Evolutionary conservation across 345 rosid species (phyloP), one percentile per base, ranked within the genome.

Genomic region (Ceriops tagal): DNA sequence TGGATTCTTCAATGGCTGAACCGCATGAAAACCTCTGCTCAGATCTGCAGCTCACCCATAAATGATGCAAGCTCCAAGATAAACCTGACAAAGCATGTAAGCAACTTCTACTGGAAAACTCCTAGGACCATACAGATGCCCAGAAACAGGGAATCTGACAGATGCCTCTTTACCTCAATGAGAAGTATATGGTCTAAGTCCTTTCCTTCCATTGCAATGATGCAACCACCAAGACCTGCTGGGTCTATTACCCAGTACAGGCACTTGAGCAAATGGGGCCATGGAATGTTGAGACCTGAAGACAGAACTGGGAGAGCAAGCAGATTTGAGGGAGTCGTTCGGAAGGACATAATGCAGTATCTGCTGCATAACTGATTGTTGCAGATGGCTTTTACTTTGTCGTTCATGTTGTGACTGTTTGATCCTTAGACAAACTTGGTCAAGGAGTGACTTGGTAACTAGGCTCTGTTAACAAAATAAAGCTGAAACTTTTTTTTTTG

Each of bases 1-100:
- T 74, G 97, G 92, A 86, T 95, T 59, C 85, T 92, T 35, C 89
- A 90, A 46, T 88, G 88, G 88, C 93, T 95, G 30, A 89, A 92
- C 73, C 70, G 81, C 57, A 84, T 86, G 91, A 95, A 90, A 75
- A 96, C 99, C n/a, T 84, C 96, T 13, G 97, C 99, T 66, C 86
- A 85, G 74, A 95, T 95, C 58, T 92, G 92, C 52, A 78, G 70
- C 49, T 61, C 74, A 16, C 71, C 72, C 30, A 73, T 82, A 18
- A 69, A 58, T 55, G 65, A 63, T 66, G 30, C 70, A 24, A 71
- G 67, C 58, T 59, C 85, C 2, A 79, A 69, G 62, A 67, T 58
- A 62, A 86, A 69, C 80, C 74, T 71, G 73, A 71, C 80, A 39
- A 84, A 85, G 69, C 87, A 80, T 74, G 57, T 58, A 27, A 58